phyloP scores from a whole-genome alignment of 2,329 filamentous ascomycete species.

The Onygenales sp. region DNA sequence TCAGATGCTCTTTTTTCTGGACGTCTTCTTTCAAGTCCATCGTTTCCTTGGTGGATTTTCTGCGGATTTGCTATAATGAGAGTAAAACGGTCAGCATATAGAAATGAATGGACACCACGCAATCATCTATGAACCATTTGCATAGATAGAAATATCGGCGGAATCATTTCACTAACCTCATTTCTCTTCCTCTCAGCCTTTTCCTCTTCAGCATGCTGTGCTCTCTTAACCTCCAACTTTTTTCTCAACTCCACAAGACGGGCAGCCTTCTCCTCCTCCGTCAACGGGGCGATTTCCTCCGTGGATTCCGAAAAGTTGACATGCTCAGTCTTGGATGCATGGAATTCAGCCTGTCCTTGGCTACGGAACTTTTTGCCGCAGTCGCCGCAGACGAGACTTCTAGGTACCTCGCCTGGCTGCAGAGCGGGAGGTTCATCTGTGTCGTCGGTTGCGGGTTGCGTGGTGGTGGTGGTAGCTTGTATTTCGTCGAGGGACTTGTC shows the following conservation, averaged over 20 bases:
- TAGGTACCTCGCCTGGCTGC: conserved; percentile 60
- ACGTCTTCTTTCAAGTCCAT: conserved; percentile 89
- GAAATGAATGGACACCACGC: neutral
- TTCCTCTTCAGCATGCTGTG: conserved; percentile 11
- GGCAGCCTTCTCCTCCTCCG: conserved; percentile 82
- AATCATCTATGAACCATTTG: neutral
- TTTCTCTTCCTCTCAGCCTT: conserved; percentile 14
- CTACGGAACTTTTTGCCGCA: conserved; percentile 86
- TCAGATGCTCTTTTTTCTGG: conserved; percentile 78
- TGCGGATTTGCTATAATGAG: conserved; percentile 51
- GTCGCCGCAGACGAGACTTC: conserved; percentile 85
- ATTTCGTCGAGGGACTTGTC: conserved; percentile 57
- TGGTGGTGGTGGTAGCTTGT: conserved; percentile 19
- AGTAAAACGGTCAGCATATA: neutral
- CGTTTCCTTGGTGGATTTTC: conserved; percentile 80
- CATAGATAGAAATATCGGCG: neutral
- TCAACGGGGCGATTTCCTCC: conserved; percentile 82
- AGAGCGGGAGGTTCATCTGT: conserved; percentile 55
- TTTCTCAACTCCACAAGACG: conserved; percentile 41
- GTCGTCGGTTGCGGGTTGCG: conserved; percentile 41
- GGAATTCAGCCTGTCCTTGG: conserved; percentile 73
- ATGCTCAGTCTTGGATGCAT: conserved; percentile 85
- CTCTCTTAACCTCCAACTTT: conserved; percentile 11
- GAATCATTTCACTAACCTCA: conserved; percentile 7
- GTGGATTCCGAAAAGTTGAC: conserved; percentile 87